A percentile compares a stretch with the other conserved stretches of the same genome.
These are phyloP conservation scores for Fraxinus floribunda DNA, from an alignment of 305 asterid genomes.

Conservation along the genomic window DNA sequence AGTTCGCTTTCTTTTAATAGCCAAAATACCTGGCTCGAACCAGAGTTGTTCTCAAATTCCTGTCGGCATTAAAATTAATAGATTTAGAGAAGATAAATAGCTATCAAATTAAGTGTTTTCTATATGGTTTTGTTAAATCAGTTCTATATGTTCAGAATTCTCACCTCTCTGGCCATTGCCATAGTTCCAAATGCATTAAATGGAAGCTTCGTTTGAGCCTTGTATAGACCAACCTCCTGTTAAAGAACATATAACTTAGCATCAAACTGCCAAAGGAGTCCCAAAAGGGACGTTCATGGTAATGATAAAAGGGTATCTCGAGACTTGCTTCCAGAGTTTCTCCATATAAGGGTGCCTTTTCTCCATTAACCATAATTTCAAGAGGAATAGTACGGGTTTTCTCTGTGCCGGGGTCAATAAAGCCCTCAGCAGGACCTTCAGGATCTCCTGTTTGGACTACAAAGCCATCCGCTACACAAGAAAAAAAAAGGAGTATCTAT, in stretches of 20 bases:
- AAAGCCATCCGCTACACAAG: constrained; percentile 86
- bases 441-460: constrained; percentile 99
- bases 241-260: constrained; percentile 8
- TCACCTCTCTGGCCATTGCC: constrained; percentile 99
- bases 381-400: constrained; percentile 80
- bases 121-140: not conserved
- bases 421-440: constrained; percentile 97
- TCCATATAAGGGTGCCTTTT: constrained; percentile 84
- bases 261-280: not conserved
- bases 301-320: not conserved
- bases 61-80: constrained; percentile 24
- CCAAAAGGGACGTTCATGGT: not conserved
- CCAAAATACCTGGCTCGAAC: constrained; percentile 95
- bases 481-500: constrained; percentile 29
- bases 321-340: constrained; percentile 82
- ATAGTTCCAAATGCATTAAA: constrained; percentile 97
- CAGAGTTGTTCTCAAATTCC: constrained; percentile 96
- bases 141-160: constrained; percentile 17
- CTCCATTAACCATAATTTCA: constrained; percentile 84
- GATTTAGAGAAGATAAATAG: constrained; percentile 17
- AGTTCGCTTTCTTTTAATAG: constrained; percentile 95
- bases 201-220: constrained; percentile 94
- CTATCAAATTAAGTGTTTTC: not conserved
- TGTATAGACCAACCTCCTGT: constrained; percentile 93
- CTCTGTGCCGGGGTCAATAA: constrained; percentile 91